Evolutionary conservation across 441 rosid species (phyloP), one percentile per base, ranked within the genome.

Genomic region (Manihot esculenta): DNA sequence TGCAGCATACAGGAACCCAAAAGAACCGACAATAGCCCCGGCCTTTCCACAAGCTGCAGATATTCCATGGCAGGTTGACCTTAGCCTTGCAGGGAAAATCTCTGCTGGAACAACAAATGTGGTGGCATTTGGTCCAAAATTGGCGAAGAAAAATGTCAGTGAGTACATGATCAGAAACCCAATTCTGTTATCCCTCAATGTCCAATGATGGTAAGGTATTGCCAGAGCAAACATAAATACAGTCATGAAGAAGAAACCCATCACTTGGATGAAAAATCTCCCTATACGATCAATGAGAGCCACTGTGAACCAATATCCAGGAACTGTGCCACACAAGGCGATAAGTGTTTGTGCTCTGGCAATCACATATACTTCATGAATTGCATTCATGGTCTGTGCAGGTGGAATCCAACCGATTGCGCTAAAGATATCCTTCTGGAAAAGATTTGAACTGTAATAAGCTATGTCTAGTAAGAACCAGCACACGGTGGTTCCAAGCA

Each of bases 221-320:
- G 93, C 93, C 7, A 90, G 74, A 0, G 90, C 92, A 69, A 90
- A 88, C 92, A 90, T 88, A 23, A 90, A 90, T 17, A 85, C 85
- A 0, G 96, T 90, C 92, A 90, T 90, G 86, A 88, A 85, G 89
- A 86, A 82, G 86, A 90, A 90, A 7, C 96, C 96, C 86, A 87
- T 84, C 80, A 90, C n/a, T 71, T 90, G 96, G 57, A 90, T 88
- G 14, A 81, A 58, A 60, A 90, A 90, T 69, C 94, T 81, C 38
- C 92, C 93, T 12, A 90, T 82, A 69, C 35, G 50, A 60, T 90
- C 96, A 7, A 90, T 90, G 0, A 90, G 64, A 1, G 83, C 86
- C 0, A 90, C 94, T 0, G 96, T 90, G 77, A 88, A 87, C 96
- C 96, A 88, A 74, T 90, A 90, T 20, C 94, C 94, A 0, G 94